These are phyloP conservation scores for Colletotrichum costaricense DNA, from an alignment of 2,329 filamentous ascomycete genomes.

Conservation along the genomic window DNA sequence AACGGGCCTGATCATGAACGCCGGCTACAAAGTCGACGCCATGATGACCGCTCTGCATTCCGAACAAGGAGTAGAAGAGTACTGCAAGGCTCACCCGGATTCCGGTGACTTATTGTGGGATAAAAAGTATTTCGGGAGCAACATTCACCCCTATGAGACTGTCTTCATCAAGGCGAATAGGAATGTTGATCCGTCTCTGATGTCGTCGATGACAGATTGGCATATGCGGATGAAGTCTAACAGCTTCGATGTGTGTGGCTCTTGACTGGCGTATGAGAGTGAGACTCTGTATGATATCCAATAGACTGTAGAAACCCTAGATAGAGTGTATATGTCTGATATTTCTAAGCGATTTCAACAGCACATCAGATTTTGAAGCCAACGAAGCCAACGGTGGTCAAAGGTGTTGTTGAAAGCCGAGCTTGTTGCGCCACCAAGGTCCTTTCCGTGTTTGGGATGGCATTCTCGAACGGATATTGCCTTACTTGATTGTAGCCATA, in stretches of 20 bases:
- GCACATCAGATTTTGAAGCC: not conserved
- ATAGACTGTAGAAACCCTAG: not conserved
- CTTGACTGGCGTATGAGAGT: not conserved
- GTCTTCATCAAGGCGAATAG: conserved; percentile 49
- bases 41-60: conserved; percentile 45
- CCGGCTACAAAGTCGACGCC: conserved; percentile 47
- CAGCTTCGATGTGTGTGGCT: not conserved
- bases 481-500: no score
- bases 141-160: conserved; percentile 50
- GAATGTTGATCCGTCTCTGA: conserved; percentile 34
- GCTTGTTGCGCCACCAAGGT: no score
- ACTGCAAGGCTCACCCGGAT: conserved; percentile 20
- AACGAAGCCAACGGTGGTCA: no score
- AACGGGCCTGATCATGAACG: conserved; percentile 41
- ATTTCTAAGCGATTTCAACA: not conserved
- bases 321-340: not conserved
- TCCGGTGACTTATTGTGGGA: conserved; percentile 41
- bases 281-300: not conserved
- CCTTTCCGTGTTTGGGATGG: no score
- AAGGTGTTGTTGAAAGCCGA: no score
- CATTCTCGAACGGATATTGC: no score
- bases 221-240: not conserved
- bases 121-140: conserved; percentile 45
- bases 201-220: not conserved
- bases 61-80: not conserved